phyloP scores from a whole-genome alignment of 495 filamentous ascomycete genomes.

The Tuber microsphaerosporum region DNA sequence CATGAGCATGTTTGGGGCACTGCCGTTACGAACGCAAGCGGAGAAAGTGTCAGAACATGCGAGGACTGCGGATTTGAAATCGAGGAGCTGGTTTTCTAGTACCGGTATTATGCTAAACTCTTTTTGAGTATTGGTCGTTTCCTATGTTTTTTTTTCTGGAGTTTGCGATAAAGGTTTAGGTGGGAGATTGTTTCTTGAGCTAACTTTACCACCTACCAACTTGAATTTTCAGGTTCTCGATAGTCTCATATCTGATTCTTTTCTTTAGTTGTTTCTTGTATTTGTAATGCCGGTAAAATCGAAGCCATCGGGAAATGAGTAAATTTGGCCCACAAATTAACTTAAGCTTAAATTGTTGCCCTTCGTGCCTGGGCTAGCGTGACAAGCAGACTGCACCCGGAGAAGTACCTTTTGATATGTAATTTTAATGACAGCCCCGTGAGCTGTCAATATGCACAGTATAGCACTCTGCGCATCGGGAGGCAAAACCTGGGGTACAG shows the following conservation, averaged over 20 bases:
- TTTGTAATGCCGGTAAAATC: neutral
- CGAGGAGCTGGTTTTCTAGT: conserved; percentile 72
- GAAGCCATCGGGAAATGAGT: neutral
- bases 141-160: neutral
- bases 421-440: neutral
- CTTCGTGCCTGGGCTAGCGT: neutral
- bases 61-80: conserved; percentile 91
- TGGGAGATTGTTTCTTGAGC: neutral
- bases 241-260: neutral
- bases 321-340: neutral
- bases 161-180: neutral
- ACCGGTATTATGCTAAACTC: neutral
- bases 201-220: neutral
- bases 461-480: conserved; percentile 1
- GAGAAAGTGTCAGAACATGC: conserved; percentile 75
- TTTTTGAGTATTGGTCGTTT: neutral
- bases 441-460: neutral
- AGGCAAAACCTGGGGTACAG: conserved; percentile 2
- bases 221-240: neutral
- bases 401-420: neutral
- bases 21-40: conserved; percentile 65
- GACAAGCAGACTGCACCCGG: neutral
- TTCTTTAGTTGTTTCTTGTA: neutral
- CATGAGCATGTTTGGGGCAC: conserved; percentile 94
- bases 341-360: neutral